A percentile compares a stretch with the other conserved stretches of the same genome.
Conservation (phyloP, 495 filamentous ascomycete species). For the Aspergillus baeticus region DNA sequence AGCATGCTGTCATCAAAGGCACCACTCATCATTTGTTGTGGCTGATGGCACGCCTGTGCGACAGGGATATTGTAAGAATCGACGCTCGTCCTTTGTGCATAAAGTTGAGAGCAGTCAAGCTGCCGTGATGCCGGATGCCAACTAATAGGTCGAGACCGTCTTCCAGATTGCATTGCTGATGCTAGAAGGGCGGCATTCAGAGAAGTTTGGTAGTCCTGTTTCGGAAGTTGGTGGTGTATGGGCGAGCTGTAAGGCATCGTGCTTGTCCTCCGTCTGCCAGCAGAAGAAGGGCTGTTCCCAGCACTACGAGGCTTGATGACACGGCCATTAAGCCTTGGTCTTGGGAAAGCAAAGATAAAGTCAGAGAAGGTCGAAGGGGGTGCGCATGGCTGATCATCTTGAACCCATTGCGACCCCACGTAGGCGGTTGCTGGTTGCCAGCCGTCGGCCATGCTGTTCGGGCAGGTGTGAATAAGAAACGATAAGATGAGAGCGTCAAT, state of each 20-base stretch:
- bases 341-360: slow-evolving; percentile 35
- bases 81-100: slow-evolving; percentile 18
- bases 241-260: slow-evolving; percentile 45
- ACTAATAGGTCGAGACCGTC: slow-evolving; percentile 59
- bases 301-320: slow-evolving; percentile 68
- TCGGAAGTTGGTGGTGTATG: slow-evolving; percentile 20
- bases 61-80: slow-evolving; percentile 26
- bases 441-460: slow-evolving; percentile 31
- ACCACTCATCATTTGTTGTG: slow-evolving; percentile 20
- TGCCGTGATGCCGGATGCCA: slow-evolving; percentile 63
- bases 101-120: slow-evolving; percentile 32
- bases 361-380: slow-evolving; percentile 29
- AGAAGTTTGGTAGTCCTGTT: slow-evolving; percentile 25
- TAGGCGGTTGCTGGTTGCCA: slow-evolving; percentile 31
- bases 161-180: slow-evolving; percentile 31
- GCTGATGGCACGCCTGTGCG: slow-evolving; percentile 29
- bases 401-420: slow-evolving; percentile 32
- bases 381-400: slow-evolving; percentile 22
- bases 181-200: slow-evolving; percentile 39
- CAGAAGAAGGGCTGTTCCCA: slow-evolving; percentile 66
- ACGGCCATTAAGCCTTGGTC: slow-evolving; percentile 40
- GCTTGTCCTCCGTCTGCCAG: slow-evolving; percentile 54
- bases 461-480: no score
- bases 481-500: no score
- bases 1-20: slow-evolving; percentile 25